Conservation (phyloP, 495 filamentous ascomycete genomes). For the Hypoxylon trugodes region DNA sequence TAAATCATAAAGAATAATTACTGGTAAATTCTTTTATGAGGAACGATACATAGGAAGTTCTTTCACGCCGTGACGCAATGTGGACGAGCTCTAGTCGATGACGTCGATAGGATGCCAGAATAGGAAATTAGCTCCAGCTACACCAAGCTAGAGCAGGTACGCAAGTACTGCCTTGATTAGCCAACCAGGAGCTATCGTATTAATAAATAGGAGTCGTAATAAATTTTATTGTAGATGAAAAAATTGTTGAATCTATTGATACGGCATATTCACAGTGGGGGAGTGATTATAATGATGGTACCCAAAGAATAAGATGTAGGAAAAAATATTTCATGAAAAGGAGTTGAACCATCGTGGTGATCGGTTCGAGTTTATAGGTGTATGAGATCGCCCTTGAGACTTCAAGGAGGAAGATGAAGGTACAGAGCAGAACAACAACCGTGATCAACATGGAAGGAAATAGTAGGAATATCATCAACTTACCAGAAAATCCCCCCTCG, state of each 20-base stretch:
- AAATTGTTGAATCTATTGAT: no score
- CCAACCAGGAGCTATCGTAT: background rate
- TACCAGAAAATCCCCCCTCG: no score
- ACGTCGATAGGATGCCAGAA: slow-evolving; percentile 22
- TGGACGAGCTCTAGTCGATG: slow-evolving; percentile 19
- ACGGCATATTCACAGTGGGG: no score
- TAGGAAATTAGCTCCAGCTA: slow-evolving; percentile 7
- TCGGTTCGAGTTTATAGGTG: no score
- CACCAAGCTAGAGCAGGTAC: background rate
- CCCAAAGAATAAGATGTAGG: no score
- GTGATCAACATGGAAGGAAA: background rate
- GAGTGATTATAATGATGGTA: background rate
- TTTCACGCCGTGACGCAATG: slow-evolving; percentile 25
- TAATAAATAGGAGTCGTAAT: background rate
- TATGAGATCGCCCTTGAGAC: background rate
- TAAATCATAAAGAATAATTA: background rate
- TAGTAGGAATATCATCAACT: no score
- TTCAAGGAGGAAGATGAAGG: background rate
- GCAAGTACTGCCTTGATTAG: background rate
- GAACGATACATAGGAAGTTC: background rate
- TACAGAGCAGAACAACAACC: background rate
- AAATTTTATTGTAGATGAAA: no score
- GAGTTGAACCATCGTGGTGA: no score
- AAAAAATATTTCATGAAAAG: no score
- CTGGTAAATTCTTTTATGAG: background rate